phyloP scores from a whole-genome alignment of 2,329 filamentous ascomycete genomes.

The Aspergillus neotritici region DNA sequence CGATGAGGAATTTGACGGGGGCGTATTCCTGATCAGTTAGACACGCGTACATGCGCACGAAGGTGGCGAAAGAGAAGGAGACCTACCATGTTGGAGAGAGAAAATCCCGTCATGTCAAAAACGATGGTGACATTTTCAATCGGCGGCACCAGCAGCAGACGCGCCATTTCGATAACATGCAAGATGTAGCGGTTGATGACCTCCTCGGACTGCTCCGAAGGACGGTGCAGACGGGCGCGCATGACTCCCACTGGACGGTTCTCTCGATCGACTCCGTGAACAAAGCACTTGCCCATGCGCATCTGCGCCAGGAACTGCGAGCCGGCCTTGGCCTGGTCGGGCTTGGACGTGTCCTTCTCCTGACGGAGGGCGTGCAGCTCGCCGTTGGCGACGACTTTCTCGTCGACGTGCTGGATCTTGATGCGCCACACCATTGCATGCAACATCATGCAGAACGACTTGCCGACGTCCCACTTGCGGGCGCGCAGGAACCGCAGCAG shows the following conservation, averaged over 20 bases:
- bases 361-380: constrained; percentile 60
- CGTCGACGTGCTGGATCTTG: constrained; percentile 76
- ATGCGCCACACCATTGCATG: constrained; percentile 85
- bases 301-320: constrained; percentile 76
- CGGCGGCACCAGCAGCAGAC: constrained; percentile 68
- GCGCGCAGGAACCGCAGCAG: constrained; percentile 75
- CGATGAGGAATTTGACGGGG: constrained; percentile 97
- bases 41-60: background rate
- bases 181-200: constrained; percentile 83
- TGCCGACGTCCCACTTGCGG: constrained; percentile 87
- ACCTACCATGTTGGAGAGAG: constrained; percentile 82
- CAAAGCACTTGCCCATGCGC: constrained; percentile 82
- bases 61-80: too few species aligned
- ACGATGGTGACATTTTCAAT: constrained; percentile 86
- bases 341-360: constrained; percentile 49
- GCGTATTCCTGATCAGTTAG: constrained; percentile 64
- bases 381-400: constrained; percentile 71
- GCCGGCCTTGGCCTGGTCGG: constrained; percentile 58
- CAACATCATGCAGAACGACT: constrained; percentile 84
- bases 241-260: constrained; percentile 82
- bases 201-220: constrained; percentile 77
- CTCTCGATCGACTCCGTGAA: constrained; percentile 76
- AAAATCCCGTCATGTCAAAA: constrained; percentile 93
- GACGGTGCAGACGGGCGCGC: constrained; percentile 70
- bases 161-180: constrained; percentile 86